Evolutionary conservation across 75 land plant genomes (phyloP).

Genomic region (Isoetes taiwanensis): DNA sequence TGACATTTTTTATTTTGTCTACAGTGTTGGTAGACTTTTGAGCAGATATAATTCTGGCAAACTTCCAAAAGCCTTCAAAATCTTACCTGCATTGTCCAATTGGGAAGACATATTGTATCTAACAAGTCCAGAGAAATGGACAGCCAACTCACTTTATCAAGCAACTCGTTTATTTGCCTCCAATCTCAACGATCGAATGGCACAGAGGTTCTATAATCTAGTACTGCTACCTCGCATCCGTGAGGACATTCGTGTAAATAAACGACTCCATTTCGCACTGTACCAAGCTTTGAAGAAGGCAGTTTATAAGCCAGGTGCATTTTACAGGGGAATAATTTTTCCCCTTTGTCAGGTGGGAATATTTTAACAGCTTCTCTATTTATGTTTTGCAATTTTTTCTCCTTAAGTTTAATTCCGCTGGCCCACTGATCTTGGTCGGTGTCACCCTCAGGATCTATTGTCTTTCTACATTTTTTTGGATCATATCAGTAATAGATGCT

Average conservation of each 20-base stretch:
- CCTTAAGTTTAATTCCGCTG: no score
- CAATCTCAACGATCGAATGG: slow-evolving; percentile 59
- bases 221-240: slow-evolving; percentile 81
- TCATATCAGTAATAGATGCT: no score
- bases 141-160: slow-evolving; percentile 84
- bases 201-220: slow-evolving; percentile 68
- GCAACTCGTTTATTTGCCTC: slow-evolving; percentile 91
- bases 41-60: slow-evolving; percentile 74
- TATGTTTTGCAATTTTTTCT: not conserved
- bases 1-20: not conserved
- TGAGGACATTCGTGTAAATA: slow-evolving; percentile 69
- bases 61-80: slow-evolving; percentile 78
- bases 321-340: slow-evolving; percentile 70
- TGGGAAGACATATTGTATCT: slow-evolving; percentile 85
- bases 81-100: slow-evolving; percentile 44
- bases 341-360: slow-evolving; percentile 82
- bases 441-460: no score
- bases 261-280: slow-evolving; percentile 75
- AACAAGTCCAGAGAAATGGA: slow-evolving; percentile 95
- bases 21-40: slow-evolving; percentile 70
- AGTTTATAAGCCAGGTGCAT: slow-evolving; percentile 82
- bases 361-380: not conserved
- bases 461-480: not conserved
- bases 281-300: slow-evolving; percentile 77
- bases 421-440: not conserved